Evolutionary conservation across 2,329 filamentous ascomycete genomes (phyloP), one percentile per base, ranked within the genome.

Genomic region (Sporothrix luriei): DNA sequence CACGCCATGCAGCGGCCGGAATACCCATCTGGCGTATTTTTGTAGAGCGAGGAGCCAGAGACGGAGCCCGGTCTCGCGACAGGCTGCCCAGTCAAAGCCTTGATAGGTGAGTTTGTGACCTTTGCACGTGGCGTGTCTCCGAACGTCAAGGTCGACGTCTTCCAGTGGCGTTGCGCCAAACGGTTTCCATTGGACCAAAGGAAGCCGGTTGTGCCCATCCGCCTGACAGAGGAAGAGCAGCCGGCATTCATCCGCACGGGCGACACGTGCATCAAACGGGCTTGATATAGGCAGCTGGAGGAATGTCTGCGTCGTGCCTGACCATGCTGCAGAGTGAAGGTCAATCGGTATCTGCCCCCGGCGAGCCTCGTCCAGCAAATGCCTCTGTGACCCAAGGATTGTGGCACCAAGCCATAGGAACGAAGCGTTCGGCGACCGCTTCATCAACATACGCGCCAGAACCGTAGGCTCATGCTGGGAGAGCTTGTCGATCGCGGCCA

Each of bases 121-220:
- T 46, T 66, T 68, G 69, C 75, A 77, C 4, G 72, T 49, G 33
- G 73, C 73, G 72, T 78, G 76, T 59, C 54, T 57, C 49, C 75
- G 75, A 4, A 78, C 75, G 61, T 77, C 74, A 13, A 78, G 62
- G 66, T 78, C 75, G 54, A 73, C 74, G 70, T 77, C 74, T 68
- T 74, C 75, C 11, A 75, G 48, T n/a, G 64, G 69, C 62, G 75
- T 78, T 54, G 59, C 71, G 14, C 78, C 77, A 70, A 78, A 77
- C 66, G 76, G 77, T 52, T 48, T 73, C 78, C 76, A 79, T 64
- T 75, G 75, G 59, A 73, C 75, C 24, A 76, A 7, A n/a, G 21
- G 75, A 10, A 72, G 57, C 40, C 74, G 73, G 59, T 51, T 68
- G 66, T 77, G 73, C 10, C 61, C 46, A 59, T 69, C 72, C 43